These are phyloP conservation scores for Xylaria castorea DNA, from an alignment of 495 filamentous ascomycete genomes.

Conservation along the genomic window DNA sequence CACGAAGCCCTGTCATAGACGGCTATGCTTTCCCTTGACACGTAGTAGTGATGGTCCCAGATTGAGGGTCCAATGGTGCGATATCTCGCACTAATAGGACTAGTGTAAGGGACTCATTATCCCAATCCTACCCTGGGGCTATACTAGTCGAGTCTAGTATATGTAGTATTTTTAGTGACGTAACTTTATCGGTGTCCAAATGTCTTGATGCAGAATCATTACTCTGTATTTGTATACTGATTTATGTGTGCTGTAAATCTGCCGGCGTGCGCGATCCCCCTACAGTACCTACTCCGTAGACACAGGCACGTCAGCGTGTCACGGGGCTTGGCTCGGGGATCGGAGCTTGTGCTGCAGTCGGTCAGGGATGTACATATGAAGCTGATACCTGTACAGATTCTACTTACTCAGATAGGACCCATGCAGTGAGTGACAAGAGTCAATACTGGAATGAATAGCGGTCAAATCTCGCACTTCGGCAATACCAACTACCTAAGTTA, in stretches of 20 bases:
- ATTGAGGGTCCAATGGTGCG: neutral
- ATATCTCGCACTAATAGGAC: neutral
- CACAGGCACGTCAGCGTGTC: neutral
- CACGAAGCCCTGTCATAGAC: constrained; percentile 4
- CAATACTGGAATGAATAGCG: neutral
- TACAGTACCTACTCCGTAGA: too few relatives aligned
- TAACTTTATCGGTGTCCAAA: neutral
- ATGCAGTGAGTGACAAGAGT: neutral
- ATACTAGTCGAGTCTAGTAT: neutral
- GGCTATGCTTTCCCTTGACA: neutral
- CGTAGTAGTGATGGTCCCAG: neutral
- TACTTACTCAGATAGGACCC: neutral
- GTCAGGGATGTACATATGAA: neutral
- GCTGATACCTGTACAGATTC: neutral
- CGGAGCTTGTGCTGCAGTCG: neutral
- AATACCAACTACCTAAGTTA: neutral
- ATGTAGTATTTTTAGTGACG: neutral
- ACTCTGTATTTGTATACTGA: too few relatives aligned
- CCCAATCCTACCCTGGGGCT: neutral
- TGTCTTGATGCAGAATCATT: too few relatives aligned
- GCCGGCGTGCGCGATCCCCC: neutral
- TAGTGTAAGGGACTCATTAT: constrained; percentile 3
- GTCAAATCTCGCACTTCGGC: neutral
- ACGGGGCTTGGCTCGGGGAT: neutral
- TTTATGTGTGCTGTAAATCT: neutral